A percentile compares a stretch with the other conserved stretches of the same genome.
Conservation (phyloP, 805 yeast genomes). For the Huiozyma sinensis region DNA sequence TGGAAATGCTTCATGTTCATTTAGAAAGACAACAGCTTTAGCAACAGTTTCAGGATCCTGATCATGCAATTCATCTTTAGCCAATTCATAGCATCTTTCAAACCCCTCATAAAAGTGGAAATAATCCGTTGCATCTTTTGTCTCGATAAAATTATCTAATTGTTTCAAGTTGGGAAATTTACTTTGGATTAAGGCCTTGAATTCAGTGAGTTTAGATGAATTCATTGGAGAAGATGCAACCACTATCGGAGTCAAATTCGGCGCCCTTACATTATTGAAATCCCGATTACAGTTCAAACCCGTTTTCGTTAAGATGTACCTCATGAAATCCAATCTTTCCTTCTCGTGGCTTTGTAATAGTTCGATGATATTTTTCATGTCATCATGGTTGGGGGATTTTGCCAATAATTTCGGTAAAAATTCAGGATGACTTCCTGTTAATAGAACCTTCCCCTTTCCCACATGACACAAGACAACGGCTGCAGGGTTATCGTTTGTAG, state of each 20-base stretch:
- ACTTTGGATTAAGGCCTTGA: slow-evolving; percentile 8
- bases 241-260: slow-evolving; percentile 58
- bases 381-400: slow-evolving; percentile 24
- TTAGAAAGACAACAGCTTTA: slow-evolving; percentile 39
- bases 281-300: slow-evolving; percentile 59
- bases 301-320: slow-evolving; percentile 42
- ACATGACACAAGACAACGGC: slow-evolving; percentile 61
- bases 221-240: slow-evolving; percentile 27
- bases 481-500: slow-evolving; percentile 33
- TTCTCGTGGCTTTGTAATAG: slow-evolving; percentile 35
- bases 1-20: slow-evolving; percentile 38
- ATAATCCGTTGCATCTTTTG: slow-evolving; percentile 28
- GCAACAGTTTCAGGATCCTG: slow-evolving; percentile 47
- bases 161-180: slow-evolving; percentile 23
- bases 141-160: slow-evolving; percentile 6
- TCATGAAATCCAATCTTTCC: slow-evolving; percentile 45
- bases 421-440: slow-evolving; percentile 89
- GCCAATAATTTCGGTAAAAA: slow-evolving; percentile 47
- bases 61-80: slow-evolving; percentile 6
- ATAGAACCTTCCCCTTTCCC: slow-evolving; percentile 61
- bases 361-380: slow-evolving; percentile 29
- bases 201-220: slow-evolving; percentile 6
- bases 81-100: slow-evolving; percentile 6
- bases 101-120: slow-evolving; percentile 17
- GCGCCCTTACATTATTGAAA: slow-evolving; percentile 37